Evolutionary conservation across 2,329 filamentous ascomycete species (phyloP), one percentile per base, ranked within the genome.

Genomic region (Zymoseptoria tritici): DNA sequence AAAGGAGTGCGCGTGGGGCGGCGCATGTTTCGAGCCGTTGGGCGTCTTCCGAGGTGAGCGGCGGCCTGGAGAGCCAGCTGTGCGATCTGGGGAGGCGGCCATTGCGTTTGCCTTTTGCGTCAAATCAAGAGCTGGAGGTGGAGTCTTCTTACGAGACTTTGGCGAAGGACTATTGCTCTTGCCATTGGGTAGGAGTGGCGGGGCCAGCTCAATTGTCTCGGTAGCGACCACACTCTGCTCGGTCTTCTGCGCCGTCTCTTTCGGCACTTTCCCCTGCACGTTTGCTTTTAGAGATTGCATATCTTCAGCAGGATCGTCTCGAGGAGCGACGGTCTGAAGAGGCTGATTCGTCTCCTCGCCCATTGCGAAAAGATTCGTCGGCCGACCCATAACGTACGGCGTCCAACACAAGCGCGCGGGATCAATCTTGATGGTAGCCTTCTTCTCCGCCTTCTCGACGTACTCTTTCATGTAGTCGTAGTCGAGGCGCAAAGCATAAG

Each of bases 361-460:
- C 62, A 74, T 68, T 9, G 71, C 65, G 51, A 74, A 73, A 24
- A 73, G 63, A 54, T 66, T 73, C 1, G 71, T 73, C 9, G 73
- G 72, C 52, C 91, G 85, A 24, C 94, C 93, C 91, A 97, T 97
- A 50, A 97, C 86, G 72, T 96, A 99, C 0, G 94, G 94, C 13
- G 92, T 97, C 94, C 94, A 99, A 9, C 92, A 88, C 24, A 99
- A 81, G 19, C 86, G 86, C 52, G 88, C 85, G 0, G 89, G 85
- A 65, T 94, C 89, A 42, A 99, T 83, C 68, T 86, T 88, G 21
- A 96, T 89, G 66, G 96, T 95, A 9, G 88, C 86, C 71, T 97
- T 97, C 54, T 83, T 82, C 70, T 96, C 90, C 84, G 93, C 96
- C 65, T 93, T 94, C 31, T 85, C 83, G 61, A 97, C 89, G 68